These are phyloP conservation scores for Termitomyces sp. DNA, from an alignment of 1,284 basidiomycete species.

Conservation along the genomic window DNA sequence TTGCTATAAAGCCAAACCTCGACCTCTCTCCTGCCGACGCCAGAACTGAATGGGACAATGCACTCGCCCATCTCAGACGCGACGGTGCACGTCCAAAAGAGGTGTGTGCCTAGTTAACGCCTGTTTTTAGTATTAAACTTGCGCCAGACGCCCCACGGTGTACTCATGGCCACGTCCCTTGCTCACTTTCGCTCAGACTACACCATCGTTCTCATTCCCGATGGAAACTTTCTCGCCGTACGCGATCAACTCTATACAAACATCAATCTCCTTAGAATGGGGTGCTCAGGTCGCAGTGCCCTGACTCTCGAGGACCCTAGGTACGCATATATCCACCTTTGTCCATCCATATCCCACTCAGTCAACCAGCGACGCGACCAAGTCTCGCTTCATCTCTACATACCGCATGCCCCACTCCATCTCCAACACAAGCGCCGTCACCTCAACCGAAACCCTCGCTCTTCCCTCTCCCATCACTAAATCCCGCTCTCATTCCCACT, in stretches of 20 bases:
- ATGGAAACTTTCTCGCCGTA: conserved; percentile 58
- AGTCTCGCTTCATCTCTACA: conserved; percentile 67
- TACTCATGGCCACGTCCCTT: conserved; percentile 75
- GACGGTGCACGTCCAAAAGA: conserved; percentile 64
- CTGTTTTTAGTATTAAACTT: neutral
- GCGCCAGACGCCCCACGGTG: conserved; percentile 56
- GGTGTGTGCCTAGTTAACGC: too few species aligned
- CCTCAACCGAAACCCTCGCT: conserved; percentile 25
- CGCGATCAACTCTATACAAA: conserved; percentile 70
- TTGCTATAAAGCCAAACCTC: conserved; percentile 44
- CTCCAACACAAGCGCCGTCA: conserved; percentile 18
- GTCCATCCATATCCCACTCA: conserved; percentile 6
- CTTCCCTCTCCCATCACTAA: conserved; percentile 11
- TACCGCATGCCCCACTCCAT: conserved; percentile 50
- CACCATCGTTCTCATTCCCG: conserved; percentile 71
- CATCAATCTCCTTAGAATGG: conserved; percentile 73
- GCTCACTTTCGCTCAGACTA: conserved; percentile 81
- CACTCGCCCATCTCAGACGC: conserved; percentile 53
- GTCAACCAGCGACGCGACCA: conserved; percentile 58
- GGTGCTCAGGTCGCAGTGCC: conserved; percentile 69
- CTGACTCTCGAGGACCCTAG: conserved; percentile 72
- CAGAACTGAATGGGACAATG: conserved; percentile 54
- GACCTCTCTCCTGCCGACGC: conserved; percentile 40
- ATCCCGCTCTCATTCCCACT: conserved; percentile 15
- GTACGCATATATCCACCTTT: conserved; percentile 28